Evolutionary conservation across 1,284 basidiomycete genomes (phyloP).

Genomic region (Leucoagaricus sp.): DNA sequence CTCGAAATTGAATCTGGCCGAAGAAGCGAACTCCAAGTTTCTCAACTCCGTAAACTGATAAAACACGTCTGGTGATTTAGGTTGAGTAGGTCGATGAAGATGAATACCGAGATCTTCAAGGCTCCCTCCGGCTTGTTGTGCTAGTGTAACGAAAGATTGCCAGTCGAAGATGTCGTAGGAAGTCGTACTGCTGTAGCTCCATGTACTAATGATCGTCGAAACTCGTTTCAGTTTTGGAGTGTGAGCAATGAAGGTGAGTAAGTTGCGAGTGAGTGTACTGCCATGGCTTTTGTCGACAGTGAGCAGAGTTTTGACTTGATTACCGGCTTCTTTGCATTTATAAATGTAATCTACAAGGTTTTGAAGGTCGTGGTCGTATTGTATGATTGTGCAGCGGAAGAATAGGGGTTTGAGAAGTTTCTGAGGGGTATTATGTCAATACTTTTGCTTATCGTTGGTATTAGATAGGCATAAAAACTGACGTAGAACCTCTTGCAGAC

Average conservation of each 20-base stretch:
- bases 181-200: background rate
- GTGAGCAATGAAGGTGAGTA: background rate
- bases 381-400: conserved; percentile 3
- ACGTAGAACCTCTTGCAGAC: conserved; percentile 9
- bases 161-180: conserved; percentile 2
- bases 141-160: background rate
- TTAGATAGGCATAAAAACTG: background rate
- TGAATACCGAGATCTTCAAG: conserved; percentile 6
- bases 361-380: background rate
- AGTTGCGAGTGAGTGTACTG: background rate
- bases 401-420: conserved; percentile 4
- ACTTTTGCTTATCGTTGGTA: background rate
- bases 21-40: conserved; percentile 1
- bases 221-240: conserved; percentile 2
- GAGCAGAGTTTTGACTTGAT: conserved; percentile 4
- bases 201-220: background rate
- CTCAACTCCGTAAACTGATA: conserved; percentile 6
- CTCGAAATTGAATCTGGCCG: conserved; percentile 1
- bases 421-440: too few relatives aligned
- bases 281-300: background rate
- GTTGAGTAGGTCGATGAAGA: background rate
- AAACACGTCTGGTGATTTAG: background rate
- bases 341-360: background rate
- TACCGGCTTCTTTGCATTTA: background rate
- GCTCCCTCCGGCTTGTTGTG: background rate